Evolutionary conservation across 225 moss, liverwort and hornwort genomes (phyloP).

Genomic region (Anthoceros angustus): DNA sequence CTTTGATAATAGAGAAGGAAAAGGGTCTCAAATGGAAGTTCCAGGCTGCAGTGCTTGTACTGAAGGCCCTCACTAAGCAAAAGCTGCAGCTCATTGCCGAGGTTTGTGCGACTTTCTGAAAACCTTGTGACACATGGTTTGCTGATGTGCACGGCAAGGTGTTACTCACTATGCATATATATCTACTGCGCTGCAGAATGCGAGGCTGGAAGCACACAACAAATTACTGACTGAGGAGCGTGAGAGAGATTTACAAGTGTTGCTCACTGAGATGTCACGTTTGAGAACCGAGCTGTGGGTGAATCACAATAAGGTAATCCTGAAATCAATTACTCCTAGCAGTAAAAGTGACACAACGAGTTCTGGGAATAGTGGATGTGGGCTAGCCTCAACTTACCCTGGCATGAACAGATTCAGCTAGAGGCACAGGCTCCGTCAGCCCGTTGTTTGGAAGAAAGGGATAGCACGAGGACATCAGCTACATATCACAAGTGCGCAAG

Average conservation of each 20-base stretch:
- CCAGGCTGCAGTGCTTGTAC: constrained; percentile 13
- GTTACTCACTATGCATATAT: too few relatives aligned
- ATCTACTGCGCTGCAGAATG: neutral
- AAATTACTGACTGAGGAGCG: neutral
- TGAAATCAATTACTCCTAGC: neutral
- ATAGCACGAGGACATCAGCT: neutral
- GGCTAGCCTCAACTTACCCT: neutral
- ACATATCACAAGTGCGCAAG: neutral
- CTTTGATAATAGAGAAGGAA: constrained; percentile 8
- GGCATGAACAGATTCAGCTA: neutral
- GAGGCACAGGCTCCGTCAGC: neutral
- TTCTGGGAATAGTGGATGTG: neutral
- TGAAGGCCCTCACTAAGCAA: constrained; percentile 9
- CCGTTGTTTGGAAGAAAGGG: neutral
- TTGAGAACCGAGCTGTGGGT: neutral
- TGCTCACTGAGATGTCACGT: neutral
- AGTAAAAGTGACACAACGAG: neutral
- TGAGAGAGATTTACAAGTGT: neutral
- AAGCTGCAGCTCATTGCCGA: constrained; percentile 8
- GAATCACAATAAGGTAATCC: neutral
- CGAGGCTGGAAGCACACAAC: neutral
- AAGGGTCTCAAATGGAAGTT: constrained; percentile 14
- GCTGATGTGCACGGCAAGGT: neutral
- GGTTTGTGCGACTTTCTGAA: neutral
- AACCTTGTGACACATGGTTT: neutral